phyloP scores from a whole-genome alignment of 768 basidiomycete species.

The Lactarius hengduanensis region DNA sequence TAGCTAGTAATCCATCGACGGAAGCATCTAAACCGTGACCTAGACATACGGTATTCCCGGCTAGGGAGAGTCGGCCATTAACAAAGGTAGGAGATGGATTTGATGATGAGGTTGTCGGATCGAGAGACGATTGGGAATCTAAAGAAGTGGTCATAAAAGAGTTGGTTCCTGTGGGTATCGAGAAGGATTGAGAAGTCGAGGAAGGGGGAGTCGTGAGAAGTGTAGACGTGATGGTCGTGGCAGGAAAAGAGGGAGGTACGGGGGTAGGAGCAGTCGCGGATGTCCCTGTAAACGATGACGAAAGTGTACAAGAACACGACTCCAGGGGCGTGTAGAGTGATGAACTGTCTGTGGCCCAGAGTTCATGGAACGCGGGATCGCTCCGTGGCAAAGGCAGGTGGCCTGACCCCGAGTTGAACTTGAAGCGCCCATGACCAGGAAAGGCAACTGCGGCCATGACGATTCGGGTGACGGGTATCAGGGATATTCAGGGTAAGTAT shows the following conservation, averaged over 20 bases:
- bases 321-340: slow-evolving; percentile 2
- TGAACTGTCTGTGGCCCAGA: slow-evolving; percentile 9
- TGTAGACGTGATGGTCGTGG: slow-evolving; percentile 2
- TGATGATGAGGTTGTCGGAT: slow-evolving; percentile 14
- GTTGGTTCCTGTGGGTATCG: slow-evolving; percentile 8
- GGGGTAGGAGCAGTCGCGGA: not conserved
- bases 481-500: not conserved
- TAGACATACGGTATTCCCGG: slow-evolving; percentile 50
- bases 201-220: slow-evolving; percentile 16
- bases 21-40: slow-evolving; percentile 65
- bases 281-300: slow-evolving; percentile 11
- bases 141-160: slow-evolving; percentile 19
- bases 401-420: slow-evolving; percentile 21
- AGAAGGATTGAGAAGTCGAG: not conserved
- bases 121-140: slow-evolving; percentile 8
- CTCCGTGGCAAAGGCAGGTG: not conserved
- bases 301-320: slow-evolving; percentile 13
- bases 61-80: slow-evolving; percentile 25
- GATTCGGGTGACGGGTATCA: not conserved
- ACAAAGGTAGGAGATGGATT: slow-evolving; percentile 26
- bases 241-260: not conserved
- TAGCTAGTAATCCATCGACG: slow-evolving; percentile 58
- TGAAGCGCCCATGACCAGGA: slow-evolving; percentile 13
- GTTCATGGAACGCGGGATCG: slow-evolving; percentile 8
- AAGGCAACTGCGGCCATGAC: slow-evolving; percentile 4